Evolutionary conservation across 2,329 filamentous ascomycete genomes (phyloP), one percentile per base, ranked within the genome.

Genomic region (Exutisphaerella laricina): DNA sequence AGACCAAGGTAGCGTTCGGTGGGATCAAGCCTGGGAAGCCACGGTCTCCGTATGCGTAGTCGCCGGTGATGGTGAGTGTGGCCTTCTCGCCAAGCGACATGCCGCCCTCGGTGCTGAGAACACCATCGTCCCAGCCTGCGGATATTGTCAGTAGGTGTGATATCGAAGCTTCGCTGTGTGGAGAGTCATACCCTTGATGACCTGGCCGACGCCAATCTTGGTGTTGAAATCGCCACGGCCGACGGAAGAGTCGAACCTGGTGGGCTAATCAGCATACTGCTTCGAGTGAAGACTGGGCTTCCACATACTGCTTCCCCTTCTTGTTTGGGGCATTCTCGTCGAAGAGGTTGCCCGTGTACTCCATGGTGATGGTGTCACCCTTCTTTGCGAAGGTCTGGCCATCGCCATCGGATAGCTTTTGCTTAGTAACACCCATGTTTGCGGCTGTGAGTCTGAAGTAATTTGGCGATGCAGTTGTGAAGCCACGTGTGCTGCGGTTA

Each of bases 11-110:
- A n/a, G 86, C 71, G 58, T 83, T 78, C 28, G 80, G 67, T 48
- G 88, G 88, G 51, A 94, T 94, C 58, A 82, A 72, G 44, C 80
- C 82, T 23, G 84, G 79, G 71, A 89, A 92, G 43, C 87, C 88
- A 56, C 69, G 70, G 45, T 70, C 65, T 43, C 80, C 81, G 64
- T 85, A 85, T 53, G 71, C 82, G 58, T 70, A 83, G 62, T 84
- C 79, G 58, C 79, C 81, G 51, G 82, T 77, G 63, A 97, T 96
- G 55, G 82, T 84, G 53, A 98, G 75, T 39, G 79, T 85, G 41
- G 88, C 82, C 73, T 86, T 90, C 77, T 97, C 90, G 64, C 90
- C 89, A 46, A 94, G 73, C 63, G 83, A 82, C 90, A 98, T 96
- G 62, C 79, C 73, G 31, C 55, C 57, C 30, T 62, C 58, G 18